phyloP scores from a whole-genome alignment of 345 rosid genomes.

The Pistacia integerrima region DNA sequence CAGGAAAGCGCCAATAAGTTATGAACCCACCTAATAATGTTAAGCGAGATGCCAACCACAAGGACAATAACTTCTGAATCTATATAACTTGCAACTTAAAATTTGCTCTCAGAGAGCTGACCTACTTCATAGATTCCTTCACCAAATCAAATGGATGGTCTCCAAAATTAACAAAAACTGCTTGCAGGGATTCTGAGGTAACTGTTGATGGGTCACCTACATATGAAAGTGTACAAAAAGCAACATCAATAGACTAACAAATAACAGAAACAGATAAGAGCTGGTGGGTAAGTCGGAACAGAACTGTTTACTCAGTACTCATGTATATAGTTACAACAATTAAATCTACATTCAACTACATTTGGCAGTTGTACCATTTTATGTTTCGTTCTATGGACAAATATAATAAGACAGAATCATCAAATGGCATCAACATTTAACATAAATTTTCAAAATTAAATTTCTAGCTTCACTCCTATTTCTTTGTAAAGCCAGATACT shows the following conservation, averaged over 20 bases:
- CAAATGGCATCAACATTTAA: neutral
- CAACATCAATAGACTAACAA: slow-evolving; percentile 7
- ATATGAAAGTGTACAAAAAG: slow-evolving; percentile 21
- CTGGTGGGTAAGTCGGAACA: neutral
- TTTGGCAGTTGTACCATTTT: no score
- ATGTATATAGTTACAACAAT: no score
- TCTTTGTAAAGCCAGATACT: neutral
- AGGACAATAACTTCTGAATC: neutral
- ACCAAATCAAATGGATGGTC: slow-evolving; percentile 54
- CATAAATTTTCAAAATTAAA: neutral
- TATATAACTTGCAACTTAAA: slow-evolving; percentile 19
- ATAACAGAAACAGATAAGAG: neutral
- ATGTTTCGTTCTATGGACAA: neutral
- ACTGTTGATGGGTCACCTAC: slow-evolving; percentile 50
- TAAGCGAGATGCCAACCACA: neutral
- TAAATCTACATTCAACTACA: no score
- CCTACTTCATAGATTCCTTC: slow-evolving; percentile 65
- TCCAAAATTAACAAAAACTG: slow-evolving; percentile 54
- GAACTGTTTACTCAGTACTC: no score
- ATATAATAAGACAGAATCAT: neutral
- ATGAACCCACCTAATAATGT: neutral
- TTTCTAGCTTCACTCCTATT: no score
- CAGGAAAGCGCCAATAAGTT: neutral
- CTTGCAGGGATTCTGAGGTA: slow-evolving; percentile 43
- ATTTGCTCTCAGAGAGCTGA: slow-evolving; percentile 33